Base-by-base conservation (phyloP, 1,284 basidiomycete genomes). In the Melampsora americana region DNA sequence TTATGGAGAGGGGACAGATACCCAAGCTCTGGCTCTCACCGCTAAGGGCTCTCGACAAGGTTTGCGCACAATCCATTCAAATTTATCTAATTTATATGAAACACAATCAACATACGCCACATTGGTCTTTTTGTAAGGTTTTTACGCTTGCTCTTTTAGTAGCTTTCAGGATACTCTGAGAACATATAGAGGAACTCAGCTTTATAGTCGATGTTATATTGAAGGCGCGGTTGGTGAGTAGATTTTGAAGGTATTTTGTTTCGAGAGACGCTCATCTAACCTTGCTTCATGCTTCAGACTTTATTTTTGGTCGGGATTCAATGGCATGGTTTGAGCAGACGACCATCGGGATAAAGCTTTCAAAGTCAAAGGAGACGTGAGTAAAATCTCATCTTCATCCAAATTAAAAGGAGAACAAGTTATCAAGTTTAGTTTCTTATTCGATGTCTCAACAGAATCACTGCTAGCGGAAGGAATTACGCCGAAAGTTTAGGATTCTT, bases 81-180 rank as follows among this genome's bases (percentile, higher is more conserved):
- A 42, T 42, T 42, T 42, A 42, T 42, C 11, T 12, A 42, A 42
- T 6, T 9, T 12, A 9, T 1, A 42, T 42, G 39, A 42, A 42
- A 42, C 1, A 42, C 11, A 1, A 6, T 42, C 39, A 42, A 42
- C 39, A 42, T 42, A 7, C 6, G 39, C 5, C 6, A 42, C 1
- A 42, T 42, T 42, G 39, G 39, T 28, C 5, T 39, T 12, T 66
- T 50, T 42, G 5, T 42, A 32, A 74, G 71, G 48, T 11, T 74
- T 16, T 65, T 66, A 74, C 50, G 59, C 9, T 42, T 74, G 72
- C 48, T 59, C 46, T 28, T 74, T 74, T 44, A 74, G 64, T 42
- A 74, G 72, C 56, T 74, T 66, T 30, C 72, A 74, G 28, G 72
- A 74, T 67, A 74, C 72, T 26, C 44, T 74, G 9, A 66, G 66